phyloP scores from a whole-genome alignment of 306 rosid species.

The Hippophae gyantsensis region DNA sequence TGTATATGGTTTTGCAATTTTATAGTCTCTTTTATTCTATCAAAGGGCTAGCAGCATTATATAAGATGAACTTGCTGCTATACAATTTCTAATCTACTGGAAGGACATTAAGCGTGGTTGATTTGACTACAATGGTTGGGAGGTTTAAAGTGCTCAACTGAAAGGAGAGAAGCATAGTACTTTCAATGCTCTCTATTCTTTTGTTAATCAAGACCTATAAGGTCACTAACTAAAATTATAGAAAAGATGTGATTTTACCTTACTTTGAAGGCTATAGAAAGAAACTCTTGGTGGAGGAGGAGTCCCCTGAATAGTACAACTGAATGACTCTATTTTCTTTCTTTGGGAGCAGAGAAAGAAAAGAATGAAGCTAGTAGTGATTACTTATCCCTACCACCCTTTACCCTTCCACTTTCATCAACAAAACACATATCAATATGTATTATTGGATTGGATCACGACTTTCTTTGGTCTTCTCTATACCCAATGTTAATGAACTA shows the following conservation, averaged over 20 bases:
- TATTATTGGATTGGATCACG: background rate
- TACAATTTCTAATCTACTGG: background rate
- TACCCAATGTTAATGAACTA: background rate
- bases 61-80: background rate
- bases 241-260: background rate
- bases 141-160: background rate
- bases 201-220: background rate
- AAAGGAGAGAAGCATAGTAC: background rate
- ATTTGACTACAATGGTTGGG: background rate
- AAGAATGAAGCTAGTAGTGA: background rate
- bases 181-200: background rate
- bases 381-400: background rate
- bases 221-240: background rate
- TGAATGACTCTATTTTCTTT: background rate
- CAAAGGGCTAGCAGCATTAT: background rate
- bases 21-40: too few relatives aligned
- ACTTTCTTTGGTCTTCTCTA: background rate
- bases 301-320: background rate
- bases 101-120: background rate
- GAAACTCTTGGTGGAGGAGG: background rate
- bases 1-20: too few relatives aligned
- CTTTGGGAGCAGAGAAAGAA: background rate
- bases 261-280: background rate
- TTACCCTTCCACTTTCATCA: background rate
- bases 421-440: background rate